Evolutionary conservation across 179 eudicot species (phyloP), one percentile per base, ranked within the genome.

Genomic region (Vitellaria paradoxa): DNA sequence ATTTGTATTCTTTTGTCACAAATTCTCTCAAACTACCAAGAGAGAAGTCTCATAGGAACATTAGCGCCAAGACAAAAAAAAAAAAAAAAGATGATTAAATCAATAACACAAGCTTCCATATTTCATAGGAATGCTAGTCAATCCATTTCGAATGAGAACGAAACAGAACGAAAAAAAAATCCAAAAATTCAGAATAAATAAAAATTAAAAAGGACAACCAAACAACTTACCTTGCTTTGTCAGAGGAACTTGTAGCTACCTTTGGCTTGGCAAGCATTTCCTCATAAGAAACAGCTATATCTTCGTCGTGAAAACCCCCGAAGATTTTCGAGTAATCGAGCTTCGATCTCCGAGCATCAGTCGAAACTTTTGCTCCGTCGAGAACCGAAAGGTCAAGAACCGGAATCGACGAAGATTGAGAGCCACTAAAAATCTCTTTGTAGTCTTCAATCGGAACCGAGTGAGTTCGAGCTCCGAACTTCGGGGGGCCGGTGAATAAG

Each of bases 271-370:
- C 79, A 78, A 88, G 23, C 78, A 88, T 65, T 70, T 87, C 87
- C 57, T 84, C 93, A 47, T 85, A 83, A 60, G 89, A 80, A 26
- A 78, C 72, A 63, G 55, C 89, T 7, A 85, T 75, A 23, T 86
- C 83, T 23, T 84, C 86, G 65, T 77, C 83, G 18, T 76, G 78
- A 49, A 81, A 70, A 6, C 93, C 93, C 18, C 92, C 89, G 68
- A 93, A 93, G 69, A 93, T 89, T 61, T 85, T 87, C 17, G 87
- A 68, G 79, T 92, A 93, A 82, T 93, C 98, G 65, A 77, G 83
- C 79, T 75, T 81, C 73, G 83, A 83, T 50, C 81, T 73, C 79
- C 86, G 62, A 17, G 6, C 45, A 76, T 70, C 69, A 49, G 42
- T 70, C 78, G 61, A 72, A 45, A 57, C 78, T 70, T 52, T 76